A percentile compares a stretch with the other conserved stretches of the same genome.
phyloP scores from a whole-genome alignment of 768 basidiomycete species.

The Boletus pseudopeckii region DNA sequence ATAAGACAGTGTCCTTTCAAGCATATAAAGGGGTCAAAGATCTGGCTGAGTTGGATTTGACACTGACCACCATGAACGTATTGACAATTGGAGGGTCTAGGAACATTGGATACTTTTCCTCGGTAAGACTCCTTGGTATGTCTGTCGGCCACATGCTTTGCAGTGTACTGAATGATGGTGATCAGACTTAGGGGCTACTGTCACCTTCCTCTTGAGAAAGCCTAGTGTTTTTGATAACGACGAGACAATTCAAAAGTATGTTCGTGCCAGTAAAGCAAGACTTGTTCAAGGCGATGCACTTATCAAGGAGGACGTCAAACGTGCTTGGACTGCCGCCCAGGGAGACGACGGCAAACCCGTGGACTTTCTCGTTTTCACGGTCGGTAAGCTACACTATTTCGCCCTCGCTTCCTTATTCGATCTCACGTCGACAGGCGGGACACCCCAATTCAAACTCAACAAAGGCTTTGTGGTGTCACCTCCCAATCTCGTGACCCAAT shows the following conservation, averaged over 20 bases:
- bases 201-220: conserved; percentile 61
- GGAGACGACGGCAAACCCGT: conserved; percentile 34
- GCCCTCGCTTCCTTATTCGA: not conserved
- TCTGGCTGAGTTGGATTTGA: no score
- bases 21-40: conserved; percentile 1
- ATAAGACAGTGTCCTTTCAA: not conserved
- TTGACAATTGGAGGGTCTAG: conserved; percentile 52
- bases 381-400: conserved; percentile 42
- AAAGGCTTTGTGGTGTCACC: conserved; percentile 51
- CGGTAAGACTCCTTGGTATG: conserved; percentile 47
- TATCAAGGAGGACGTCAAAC: conserved; percentile 45
- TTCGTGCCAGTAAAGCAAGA: conserved; percentile 49
- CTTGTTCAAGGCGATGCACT: conserved; percentile 63
- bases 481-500: conserved; percentile 55
- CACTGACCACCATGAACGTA: conserved; percentile 24
- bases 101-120: conserved; percentile 52
- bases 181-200: conserved; percentile 53
- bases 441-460: conserved; percentile 40
- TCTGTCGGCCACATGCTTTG: not conserved
- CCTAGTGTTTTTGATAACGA: conserved; percentile 52
- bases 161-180: not conserved
- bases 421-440: conserved; percentile 17
- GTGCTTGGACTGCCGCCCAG: conserved; percentile 45
- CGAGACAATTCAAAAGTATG: conserved; percentile 46
- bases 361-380: conserved; percentile 57